These are phyloP conservation scores for Russula vinacea DNA, from an alignment of 768 basidiomycete species.

Conservation along the genomic window DNA sequence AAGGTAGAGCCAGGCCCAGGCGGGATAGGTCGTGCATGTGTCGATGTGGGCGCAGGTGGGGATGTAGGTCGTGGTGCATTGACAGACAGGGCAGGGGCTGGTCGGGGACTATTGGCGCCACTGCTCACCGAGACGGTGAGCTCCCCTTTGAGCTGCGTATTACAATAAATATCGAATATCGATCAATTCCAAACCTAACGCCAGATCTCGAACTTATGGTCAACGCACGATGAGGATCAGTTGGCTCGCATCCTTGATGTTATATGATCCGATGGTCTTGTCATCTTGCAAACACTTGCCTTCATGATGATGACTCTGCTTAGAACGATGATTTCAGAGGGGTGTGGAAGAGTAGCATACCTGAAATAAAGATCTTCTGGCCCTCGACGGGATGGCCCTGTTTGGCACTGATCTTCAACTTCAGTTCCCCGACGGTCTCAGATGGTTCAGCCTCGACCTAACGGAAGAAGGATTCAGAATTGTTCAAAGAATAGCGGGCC, in stretches of 20 bases:
- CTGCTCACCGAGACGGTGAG: constrained; percentile 33
- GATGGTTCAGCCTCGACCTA: constrained; percentile 75
- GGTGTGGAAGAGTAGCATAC: constrained; percentile 42
- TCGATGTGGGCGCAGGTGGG: constrained; percentile 19
- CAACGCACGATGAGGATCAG: constrained; percentile 84
- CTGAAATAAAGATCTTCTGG: constrained; percentile 95
- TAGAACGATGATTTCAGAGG: constrained; percentile 20
- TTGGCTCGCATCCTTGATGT: constrained; percentile 97
- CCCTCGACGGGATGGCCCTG: constrained; percentile 69
- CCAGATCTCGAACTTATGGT: neutral
- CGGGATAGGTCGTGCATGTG: neutral
- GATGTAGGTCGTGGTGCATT: constrained; percentile 15
- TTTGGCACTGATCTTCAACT: constrained; percentile 72
- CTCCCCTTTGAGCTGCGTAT: constrained; percentile 53
- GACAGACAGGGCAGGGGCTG: constrained; percentile 32
- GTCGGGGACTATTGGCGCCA: neutral
- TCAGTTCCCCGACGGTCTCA: constrained; percentile 75
- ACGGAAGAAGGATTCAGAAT: neutral
- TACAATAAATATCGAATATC: neutral
- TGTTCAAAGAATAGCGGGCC: neutral
- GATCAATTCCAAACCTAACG: neutral
- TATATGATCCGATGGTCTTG: constrained; percentile 81
- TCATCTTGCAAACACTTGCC: constrained; percentile 88
- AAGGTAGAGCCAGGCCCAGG: no score
- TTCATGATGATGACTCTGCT: constrained; percentile 35